These are phyloP conservation scores for Solanum dulcamara DNA, from an alignment of 257 asterid genomes.

Conservation along the genomic window DNA sequence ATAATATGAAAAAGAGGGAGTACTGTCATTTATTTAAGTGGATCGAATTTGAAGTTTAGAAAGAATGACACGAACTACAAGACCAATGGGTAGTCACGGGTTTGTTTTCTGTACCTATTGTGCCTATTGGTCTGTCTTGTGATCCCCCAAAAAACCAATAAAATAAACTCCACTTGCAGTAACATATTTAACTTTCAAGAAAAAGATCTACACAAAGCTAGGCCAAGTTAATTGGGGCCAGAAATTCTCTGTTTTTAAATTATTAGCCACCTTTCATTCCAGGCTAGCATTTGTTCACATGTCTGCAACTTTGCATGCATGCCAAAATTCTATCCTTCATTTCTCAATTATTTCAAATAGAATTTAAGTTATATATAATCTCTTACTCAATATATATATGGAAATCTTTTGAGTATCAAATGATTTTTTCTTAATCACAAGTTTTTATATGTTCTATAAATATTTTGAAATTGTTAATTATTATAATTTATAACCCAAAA, in stretches of 20 bases:
- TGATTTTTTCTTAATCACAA: no score
- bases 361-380: background rate
- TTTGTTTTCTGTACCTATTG: background rate
- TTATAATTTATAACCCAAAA: background rate
- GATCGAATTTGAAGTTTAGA: background rate
- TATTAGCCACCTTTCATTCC: background rate
- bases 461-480: background rate
- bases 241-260: background rate
- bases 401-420: no score
- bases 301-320: background rate
- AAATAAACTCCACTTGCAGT: background rate
- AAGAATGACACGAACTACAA: slow-evolving; percentile 10
- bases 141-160: background rate
- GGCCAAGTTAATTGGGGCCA: background rate
- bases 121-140: background rate
- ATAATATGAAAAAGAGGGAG: no score
- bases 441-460: background rate
- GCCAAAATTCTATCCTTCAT: background rate
- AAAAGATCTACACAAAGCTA: background rate
- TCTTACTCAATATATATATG: background rate
- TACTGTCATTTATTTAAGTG: no score
- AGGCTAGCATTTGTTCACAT: slow-evolving; percentile 11
- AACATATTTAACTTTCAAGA: background rate
- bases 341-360: background rate
- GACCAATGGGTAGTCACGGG: slow-evolving; percentile 19